A percentile compares a stretch with the other conserved stretches of the same genome.
Evolutionary conservation across 2,329 filamentous ascomycete species (phyloP).

Genomic region (Zasmidium citrigriseum): DNA sequence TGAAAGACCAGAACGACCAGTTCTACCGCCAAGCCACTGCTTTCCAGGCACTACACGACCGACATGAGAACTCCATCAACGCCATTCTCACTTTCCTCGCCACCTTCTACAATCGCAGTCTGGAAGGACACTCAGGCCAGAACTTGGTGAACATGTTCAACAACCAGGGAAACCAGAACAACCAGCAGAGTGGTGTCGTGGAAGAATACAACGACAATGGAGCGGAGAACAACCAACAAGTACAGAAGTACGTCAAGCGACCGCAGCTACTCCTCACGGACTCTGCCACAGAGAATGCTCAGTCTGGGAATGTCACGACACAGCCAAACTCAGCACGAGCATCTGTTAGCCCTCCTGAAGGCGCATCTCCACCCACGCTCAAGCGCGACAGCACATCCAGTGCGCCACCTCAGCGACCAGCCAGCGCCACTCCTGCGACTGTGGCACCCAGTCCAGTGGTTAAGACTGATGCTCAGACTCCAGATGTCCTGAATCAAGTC

Average conservation of each 20-base stretch:
- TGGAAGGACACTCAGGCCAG: constrained; percentile 78
- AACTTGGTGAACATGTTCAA: constrained; percentile 84
- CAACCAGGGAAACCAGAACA: constrained; percentile 41
- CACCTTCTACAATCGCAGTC: constrained; percentile 90
- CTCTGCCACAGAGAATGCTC: constrained; percentile 33
- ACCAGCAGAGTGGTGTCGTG: constrained; percentile 56
- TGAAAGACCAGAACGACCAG: constrained; percentile 83
- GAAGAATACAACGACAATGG: constrained; percentile 56
- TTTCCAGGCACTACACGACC: constrained; percentile 88
- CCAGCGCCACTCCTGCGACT: constrained; percentile 5
- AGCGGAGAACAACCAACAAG: constrained; percentile 34
- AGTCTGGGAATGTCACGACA: constrained; percentile 23
- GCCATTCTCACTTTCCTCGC: constrained; percentile 97
- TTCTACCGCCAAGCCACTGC: constrained; percentile 84
- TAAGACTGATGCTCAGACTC: constrained; percentile 44
- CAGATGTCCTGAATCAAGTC: constrained; percentile 36
- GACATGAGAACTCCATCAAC: constrained; percentile 98
- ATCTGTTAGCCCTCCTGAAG: constrained; percentile 28
- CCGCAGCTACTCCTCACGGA: constrained; percentile 34
- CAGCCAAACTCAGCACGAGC: constrained; percentile 29
- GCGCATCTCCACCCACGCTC: constrained; percentile 13
- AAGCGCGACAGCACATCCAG: constrained; percentile 22
- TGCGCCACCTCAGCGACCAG: constrained; percentile 17
- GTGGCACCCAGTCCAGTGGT: constrained; percentile 34
- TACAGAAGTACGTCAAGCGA: constrained; percentile 31